A percentile compares a stretch with the other conserved stretches of the same genome.
Conservation (phyloP, 179 eudicot genomes). For the Sideroxylon spinosum region DNA sequence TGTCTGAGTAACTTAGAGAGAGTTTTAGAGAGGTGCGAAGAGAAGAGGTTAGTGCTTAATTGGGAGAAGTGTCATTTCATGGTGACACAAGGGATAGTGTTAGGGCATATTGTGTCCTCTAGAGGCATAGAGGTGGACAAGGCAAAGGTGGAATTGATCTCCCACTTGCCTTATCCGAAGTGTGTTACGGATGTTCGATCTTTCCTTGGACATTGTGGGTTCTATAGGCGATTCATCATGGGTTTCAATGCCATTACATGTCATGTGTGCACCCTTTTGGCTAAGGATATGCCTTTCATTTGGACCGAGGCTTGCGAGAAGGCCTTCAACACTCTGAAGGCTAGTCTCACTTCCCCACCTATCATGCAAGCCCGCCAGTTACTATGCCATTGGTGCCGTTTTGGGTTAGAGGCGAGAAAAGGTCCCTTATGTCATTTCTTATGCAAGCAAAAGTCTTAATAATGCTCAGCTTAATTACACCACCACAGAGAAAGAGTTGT, state of each 20-base stretch:
- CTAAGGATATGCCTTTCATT: too few species aligned
- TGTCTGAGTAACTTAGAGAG: too few species aligned
- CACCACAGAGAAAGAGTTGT: background rate
- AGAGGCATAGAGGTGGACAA: conserved; percentile 2
- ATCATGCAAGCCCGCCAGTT: background rate
- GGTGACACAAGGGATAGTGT: too few species aligned
- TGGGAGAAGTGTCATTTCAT: too few species aligned
- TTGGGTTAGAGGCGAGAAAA: background rate
- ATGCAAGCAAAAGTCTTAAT: background rate
- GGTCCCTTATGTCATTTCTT: background rate
- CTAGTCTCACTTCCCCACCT: background rate
- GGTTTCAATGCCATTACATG: background rate
- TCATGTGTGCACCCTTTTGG: background rate
- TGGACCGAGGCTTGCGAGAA: background rate
- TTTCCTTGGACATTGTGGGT: background rate
- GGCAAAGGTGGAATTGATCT: background rate
- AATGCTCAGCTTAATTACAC: background rate
- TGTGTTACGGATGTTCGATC: background rate
- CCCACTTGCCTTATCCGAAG: background rate
- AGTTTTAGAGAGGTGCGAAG: too few species aligned
- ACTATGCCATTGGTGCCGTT: background rate
- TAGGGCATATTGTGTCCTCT: background rate
- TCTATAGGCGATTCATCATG: background rate
- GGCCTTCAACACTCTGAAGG: background rate
- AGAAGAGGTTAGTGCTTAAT: too few species aligned